Percentiles rank a stretch among this genome's conserved stretches.
Conservation (phyloP, 495 filamentous ascomycete genomes). For the Tuber magnatum region DNA sequence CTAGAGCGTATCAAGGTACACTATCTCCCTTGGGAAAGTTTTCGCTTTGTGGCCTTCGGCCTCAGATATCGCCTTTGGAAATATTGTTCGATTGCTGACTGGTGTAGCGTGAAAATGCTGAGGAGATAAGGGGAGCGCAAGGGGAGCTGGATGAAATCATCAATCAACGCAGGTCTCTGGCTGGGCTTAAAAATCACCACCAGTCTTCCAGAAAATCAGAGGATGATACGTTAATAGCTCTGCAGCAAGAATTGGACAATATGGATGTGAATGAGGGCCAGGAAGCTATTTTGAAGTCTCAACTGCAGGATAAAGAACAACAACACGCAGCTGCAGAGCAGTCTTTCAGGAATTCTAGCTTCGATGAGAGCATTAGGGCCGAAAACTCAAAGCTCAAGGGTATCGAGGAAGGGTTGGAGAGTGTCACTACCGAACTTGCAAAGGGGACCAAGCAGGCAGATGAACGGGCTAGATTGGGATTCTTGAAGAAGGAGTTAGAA, state of each 20-base stretch:
- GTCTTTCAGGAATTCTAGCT: slow-evolving; percentile 54
- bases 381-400: slow-evolving; percentile 56
- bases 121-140: slow-evolving; percentile 61
- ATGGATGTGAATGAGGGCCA: slow-evolving; percentile 78
- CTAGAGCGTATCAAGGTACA: slow-evolving; percentile 55
- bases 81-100: slow-evolving; percentile 6
- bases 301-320: slow-evolving; percentile 60
- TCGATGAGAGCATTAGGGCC: slow-evolving; percentile 61
- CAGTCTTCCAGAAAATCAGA: slow-evolving; percentile 61
- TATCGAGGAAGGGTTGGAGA: slow-evolving; percentile 61
- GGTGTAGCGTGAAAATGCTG: slow-evolving; percentile 58
- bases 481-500: slow-evolving; percentile 66
- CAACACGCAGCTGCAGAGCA: slow-evolving; percentile 56
- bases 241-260: slow-evolving; percentile 59
- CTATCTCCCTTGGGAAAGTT: background rate
- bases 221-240: slow-evolving; percentile 56
- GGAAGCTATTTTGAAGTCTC: slow-evolving; percentile 64
- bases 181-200: slow-evolving; percentile 62
- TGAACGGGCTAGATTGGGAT: slow-evolving; percentile 70
- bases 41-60: slow-evolving; percentile 8
- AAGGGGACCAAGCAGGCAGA: slow-evolving; percentile 70
- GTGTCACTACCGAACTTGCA: slow-evolving; percentile 65
- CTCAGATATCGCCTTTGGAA: background rate
- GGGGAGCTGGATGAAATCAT: slow-evolving; percentile 60
- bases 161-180: slow-evolving; percentile 57